Conservation (phyloP, 1,284 basidiomycete genomes). For the Cryptococcus jaspeensis region DNA sequence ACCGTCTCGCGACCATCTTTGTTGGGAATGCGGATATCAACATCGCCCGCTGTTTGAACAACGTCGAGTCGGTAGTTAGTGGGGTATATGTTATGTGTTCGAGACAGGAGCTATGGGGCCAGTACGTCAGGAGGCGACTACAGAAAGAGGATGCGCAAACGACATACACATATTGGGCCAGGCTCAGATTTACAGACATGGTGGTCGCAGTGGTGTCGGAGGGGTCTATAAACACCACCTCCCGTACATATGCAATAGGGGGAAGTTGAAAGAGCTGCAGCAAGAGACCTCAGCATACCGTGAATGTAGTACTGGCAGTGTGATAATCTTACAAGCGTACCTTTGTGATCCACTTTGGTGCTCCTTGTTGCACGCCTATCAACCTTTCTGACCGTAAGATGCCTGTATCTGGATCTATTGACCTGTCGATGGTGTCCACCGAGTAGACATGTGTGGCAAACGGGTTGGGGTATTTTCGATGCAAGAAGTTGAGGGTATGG, state of each 20-base stretch:
- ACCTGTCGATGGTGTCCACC: conserved; percentile 82
- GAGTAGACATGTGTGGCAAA: conserved; percentile 87
- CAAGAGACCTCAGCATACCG: neutral
- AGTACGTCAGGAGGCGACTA: neutral
- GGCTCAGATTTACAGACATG: conserved; percentile 85
- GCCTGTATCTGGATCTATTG: conserved; percentile 77
- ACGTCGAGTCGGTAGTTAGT: conserved; percentile 37
- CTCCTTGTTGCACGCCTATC: conserved; percentile 50
- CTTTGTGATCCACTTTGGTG: conserved; percentile 52
- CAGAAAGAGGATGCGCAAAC: neutral
- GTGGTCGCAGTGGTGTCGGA: conserved; percentile 61
- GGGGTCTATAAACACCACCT: conserved; percentile 88
- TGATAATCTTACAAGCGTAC: no score
- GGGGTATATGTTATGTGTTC: conserved; percentile 87
- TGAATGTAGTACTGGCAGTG: no score
- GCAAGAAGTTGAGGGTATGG: conserved; percentile 83
- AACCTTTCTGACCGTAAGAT: conserved; percentile 69
- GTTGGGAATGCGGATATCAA: conserved; percentile 63
- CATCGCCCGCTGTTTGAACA: conserved; percentile 42
- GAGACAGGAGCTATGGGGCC: conserved; percentile 52
- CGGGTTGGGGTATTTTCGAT: conserved; percentile 95
- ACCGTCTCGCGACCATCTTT: conserved; percentile 70
- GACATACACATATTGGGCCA: conserved; percentile 64
- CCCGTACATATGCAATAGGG: conserved; percentile 89
- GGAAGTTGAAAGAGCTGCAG: conserved; percentile 43